phyloP scores from a whole-genome alignment of 2,329 filamentous ascomycete genomes.

The Calonectria leucothoes region DNA sequence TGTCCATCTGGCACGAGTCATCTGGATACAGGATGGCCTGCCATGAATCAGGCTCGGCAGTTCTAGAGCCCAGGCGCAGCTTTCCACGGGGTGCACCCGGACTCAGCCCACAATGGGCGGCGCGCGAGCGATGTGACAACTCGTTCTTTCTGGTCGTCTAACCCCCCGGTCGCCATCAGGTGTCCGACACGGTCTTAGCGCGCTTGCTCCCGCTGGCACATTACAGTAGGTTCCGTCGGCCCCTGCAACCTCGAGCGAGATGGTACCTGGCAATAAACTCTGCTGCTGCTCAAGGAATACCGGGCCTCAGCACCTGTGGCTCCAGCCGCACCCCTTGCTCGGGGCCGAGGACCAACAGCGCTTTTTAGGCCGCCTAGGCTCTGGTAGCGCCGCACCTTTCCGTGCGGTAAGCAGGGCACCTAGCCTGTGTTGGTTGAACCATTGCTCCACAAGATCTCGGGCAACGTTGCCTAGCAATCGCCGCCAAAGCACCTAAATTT shows the following conservation, averaged over 20 bases:
- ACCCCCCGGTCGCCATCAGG: not conserved
- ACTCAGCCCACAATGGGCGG: not conserved
- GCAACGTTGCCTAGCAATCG: not conserved
- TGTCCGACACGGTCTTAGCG: slow-evolving; percentile 12
- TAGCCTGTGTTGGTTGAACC: not conserved
- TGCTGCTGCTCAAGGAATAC: not conserved
- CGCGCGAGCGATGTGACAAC: slow-evolving; percentile 2
- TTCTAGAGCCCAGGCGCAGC: not conserved
- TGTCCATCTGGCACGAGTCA: not conserved
- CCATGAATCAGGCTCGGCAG: not conserved
- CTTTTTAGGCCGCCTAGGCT: not conserved
- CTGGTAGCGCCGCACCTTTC: not conserved
- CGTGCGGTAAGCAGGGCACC: not conserved
- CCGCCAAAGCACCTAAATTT: not conserved
- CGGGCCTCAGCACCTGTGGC: not conserved
- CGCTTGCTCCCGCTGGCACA: slow-evolving; percentile 20
- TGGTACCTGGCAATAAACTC: not conserved
- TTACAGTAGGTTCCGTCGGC: slow-evolving; percentile 8
- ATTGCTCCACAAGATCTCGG: slow-evolving; percentile 3
- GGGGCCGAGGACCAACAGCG: not conserved
- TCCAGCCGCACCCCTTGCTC: not conserved
- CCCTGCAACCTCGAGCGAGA: slow-evolving; percentile 3
- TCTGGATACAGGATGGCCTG: not conserved
- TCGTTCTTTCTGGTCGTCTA: not conserved
- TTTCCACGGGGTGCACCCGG: not conserved